Percentiles rank a stretch among this genome's conserved stretches.
Conservation (phyloP, 2,329 filamentous ascomycete genomes). For the Hirsutella thompsonii region DNA sequence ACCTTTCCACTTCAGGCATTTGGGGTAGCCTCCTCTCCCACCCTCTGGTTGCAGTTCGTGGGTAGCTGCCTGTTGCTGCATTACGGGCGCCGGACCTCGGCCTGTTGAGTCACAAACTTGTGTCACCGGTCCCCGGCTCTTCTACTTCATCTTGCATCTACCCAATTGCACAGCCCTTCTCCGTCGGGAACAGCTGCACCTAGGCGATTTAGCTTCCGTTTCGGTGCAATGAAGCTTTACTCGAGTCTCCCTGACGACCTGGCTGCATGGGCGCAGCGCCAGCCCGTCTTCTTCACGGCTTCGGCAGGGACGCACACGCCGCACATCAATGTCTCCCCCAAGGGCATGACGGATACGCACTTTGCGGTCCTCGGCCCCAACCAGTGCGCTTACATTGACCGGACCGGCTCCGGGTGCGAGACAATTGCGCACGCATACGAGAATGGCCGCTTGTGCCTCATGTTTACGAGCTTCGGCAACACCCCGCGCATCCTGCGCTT, state of each 20-base stretch:
- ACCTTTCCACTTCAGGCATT: no score
- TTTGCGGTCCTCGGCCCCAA: slow-evolving; percentile 47
- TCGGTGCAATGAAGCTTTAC: slow-evolving; percentile 43
- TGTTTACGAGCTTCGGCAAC: slow-evolving; percentile 56
- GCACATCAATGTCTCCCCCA: slow-evolving; percentile 68
- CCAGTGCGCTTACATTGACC: slow-evolving; percentile 57
- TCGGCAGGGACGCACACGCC: slow-evolving; percentile 54
- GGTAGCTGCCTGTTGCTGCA: no score
- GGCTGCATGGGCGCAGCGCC: slow-evolving; percentile 48
- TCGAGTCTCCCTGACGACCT: slow-evolving; percentile 41
- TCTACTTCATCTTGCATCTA: background rate
- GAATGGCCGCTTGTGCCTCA: slow-evolving; percentile 61
- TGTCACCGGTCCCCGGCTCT: background rate
- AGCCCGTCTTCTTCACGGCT: slow-evolving; percentile 65
- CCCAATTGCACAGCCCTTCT: no score
- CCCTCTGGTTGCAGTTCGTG: background rate
- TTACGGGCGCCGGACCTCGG: background rate
- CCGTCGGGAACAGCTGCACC: no score
- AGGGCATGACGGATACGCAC: slow-evolving; percentile 51
- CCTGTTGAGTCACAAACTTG: background rate
- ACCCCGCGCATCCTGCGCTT: slow-evolving; percentile 50
- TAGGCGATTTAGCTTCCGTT: no score
- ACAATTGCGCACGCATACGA: slow-evolving; percentile 67
- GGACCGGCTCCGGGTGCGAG: slow-evolving; percentile 63
- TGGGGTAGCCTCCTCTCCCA: no score